Conservation (phyloP, 768 basidiomycete genomes). For the Butyriboletus loyo region DNA sequence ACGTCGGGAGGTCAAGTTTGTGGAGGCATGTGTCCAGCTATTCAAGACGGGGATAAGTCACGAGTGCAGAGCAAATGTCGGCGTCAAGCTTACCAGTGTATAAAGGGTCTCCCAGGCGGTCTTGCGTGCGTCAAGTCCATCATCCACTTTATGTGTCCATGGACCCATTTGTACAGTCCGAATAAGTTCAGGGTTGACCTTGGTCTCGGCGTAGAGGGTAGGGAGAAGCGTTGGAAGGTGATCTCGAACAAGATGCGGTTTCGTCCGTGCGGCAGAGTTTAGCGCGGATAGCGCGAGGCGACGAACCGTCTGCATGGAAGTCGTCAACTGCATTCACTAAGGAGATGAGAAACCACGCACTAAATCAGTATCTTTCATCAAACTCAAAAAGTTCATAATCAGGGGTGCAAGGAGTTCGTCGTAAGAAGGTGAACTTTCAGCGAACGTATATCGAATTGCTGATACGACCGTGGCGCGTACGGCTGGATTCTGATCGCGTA, state of each 20-base stretch:
- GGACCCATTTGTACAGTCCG: conserved; percentile 96
- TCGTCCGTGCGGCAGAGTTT: conserved; percentile 93
- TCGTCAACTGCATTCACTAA: background rate
- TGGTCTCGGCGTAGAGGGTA: conserved; percentile 81
- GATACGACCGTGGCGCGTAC: conserved; percentile 88
- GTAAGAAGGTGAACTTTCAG: conserved; percentile 78
- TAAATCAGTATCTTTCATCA: conserved; percentile 86
- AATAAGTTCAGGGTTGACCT: conserved; percentile 73
- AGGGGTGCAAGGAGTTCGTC: conserved; percentile 88
- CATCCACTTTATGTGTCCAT: conserved; percentile 96
- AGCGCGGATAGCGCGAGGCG: conserved; percentile 85
- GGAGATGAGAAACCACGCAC: conserved; percentile 41
- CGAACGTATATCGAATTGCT: conserved; percentile 88
- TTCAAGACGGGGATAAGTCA: background rate
- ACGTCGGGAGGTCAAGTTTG: conserved; percentile 84
- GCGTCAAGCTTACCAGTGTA: conserved; percentile 64
- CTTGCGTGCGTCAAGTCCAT: conserved; percentile 94
- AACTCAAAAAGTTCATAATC: conserved; percentile 85
- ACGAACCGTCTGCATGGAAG: conserved; percentile 68
- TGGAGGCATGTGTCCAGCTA: conserved; percentile 89
- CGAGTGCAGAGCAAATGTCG: background rate
- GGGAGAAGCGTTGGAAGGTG: conserved; percentile 77
- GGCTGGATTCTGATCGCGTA: conserved; percentile 63
- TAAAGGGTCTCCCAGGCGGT: conserved; percentile 98
- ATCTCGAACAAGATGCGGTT: conserved; percentile 87